Evolutionary conservation across 1,284 basidiomycete genomes (phyloP), one percentile per base, ranked within the genome.

Genomic region (Phylloporus sp.): DNA sequence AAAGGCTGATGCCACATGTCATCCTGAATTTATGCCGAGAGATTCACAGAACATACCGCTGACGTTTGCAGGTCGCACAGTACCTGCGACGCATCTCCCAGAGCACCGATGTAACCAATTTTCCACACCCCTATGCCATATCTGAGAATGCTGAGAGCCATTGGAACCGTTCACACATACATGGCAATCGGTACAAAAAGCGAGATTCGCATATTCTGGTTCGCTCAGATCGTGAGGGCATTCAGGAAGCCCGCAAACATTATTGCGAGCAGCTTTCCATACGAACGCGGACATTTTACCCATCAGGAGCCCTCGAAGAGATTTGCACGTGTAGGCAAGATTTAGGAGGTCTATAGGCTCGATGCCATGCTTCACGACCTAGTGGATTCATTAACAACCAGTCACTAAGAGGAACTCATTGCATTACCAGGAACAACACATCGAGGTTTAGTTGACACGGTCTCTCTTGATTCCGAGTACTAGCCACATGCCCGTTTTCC

Each of bases 171-270:
- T 55, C 29, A 32, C 15, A 55, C 27, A 20, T 32, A 32, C 27
- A n/a, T 67, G 66, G 52, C 68, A 80, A 47, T 52, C 60, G 20
- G 53, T 27, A 20, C 47, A 66, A 60, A 65, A 81, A 23, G 75
- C 60, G n/a, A 79, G 67, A 37, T 73, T 72, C 6, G 75, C 74
- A 58, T 75, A 80, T 29, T 74, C 66, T 7, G 78, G 76, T 59
- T 82, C 81, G 23, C 71, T 76, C 49, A 80, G 58, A 62, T 82
- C 81, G 11, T 70, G 58, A 11, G 81, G 82, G 37, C 75, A 75
- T 35, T 57, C 58, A 14, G 76, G 74, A 8, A 78, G 62, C 17
- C 29, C 66, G 27, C 65, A 39, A 4, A 75, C 45, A n/a, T 67
- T 71, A 20, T 66, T 60, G 4, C 27, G 53, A 55, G 73, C 61